A percentile compares a stretch with the other conserved stretches of the same genome.
Evolutionary conservation across 164 flowering plant genomes (phyloP).

Genomic region (Liriodendron chinense): DNA sequence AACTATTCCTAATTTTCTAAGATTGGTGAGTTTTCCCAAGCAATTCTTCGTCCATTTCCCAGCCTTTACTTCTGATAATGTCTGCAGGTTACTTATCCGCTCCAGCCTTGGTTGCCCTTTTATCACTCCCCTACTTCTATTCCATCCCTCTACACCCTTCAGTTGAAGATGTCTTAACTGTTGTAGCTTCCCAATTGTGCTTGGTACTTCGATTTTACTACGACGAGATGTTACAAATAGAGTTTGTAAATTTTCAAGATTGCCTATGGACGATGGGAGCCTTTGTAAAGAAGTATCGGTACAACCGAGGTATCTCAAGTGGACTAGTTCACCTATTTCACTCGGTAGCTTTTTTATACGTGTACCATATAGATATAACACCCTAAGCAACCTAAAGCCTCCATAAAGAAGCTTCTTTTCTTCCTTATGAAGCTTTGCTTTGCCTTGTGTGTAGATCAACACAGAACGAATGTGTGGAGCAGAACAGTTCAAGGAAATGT

Average conservation of each 20-base stretch:
- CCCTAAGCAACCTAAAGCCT: background rate
- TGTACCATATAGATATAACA: background rate
- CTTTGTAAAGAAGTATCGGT: background rate
- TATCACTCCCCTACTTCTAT: too few species aligned
- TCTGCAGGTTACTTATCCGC: background rate
- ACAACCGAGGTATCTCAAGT: background rate
- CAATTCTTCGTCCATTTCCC: background rate
- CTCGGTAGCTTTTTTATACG: background rate
- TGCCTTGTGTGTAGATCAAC: background rate
- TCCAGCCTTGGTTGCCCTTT: background rate
- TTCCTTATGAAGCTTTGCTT: too few species aligned
- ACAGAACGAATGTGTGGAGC: background rate
- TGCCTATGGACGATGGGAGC: background rate
- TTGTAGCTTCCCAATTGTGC: background rate
- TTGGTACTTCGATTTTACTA: too few species aligned
- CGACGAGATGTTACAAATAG: background rate
- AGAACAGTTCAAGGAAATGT: too few species aligned
- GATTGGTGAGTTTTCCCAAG: background rate
- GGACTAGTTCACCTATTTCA: background rate
- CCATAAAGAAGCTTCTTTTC: too few species aligned
- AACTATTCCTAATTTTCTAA: background rate
- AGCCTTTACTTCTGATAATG: background rate
- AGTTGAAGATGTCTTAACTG: background rate
- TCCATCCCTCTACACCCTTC: background rate
- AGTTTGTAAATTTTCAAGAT: background rate